A percentile compares a stretch with the other conserved stretches of the same genome.
Conservation (phyloP, 768 basidiomycete genomes). For the Termitomyces sp. region DNA sequence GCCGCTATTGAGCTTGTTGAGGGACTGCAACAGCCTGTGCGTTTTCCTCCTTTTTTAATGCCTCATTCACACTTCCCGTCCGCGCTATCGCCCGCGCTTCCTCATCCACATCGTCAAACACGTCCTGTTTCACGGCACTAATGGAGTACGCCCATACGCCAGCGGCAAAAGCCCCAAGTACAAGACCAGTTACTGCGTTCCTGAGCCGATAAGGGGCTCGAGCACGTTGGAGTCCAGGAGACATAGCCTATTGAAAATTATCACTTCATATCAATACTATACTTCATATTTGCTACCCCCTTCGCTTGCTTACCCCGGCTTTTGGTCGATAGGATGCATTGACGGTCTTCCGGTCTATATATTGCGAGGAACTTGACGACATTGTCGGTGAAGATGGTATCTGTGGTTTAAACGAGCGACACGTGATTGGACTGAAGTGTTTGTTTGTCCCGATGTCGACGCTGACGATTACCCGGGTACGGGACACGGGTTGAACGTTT, state of each 20-base stretch:
- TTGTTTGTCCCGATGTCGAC: too few relatives aligned
- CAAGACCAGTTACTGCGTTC: slow-evolving; percentile 75
- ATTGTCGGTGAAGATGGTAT: background rate
- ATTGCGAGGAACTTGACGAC: slow-evolving; percentile 23
- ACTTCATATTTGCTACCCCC: background rate
- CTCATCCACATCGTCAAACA: slow-evolving; percentile 83
- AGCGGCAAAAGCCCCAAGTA: slow-evolving; percentile 67
- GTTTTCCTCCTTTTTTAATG: slow-evolving; percentile 21
- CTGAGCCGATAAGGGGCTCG: slow-evolving; percentile 75
- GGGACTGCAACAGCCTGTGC: slow-evolving; percentile 6
- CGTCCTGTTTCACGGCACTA: slow-evolving; percentile 89
- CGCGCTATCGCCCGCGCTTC: slow-evolving; percentile 57
- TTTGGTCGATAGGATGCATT: slow-evolving; percentile 47
- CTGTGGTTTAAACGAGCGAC: background rate
- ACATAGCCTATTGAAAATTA: slow-evolving; percentile 57
- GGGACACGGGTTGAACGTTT: background rate
- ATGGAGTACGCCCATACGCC: slow-evolving; percentile 93
- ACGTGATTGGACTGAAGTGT: slow-evolving; percentile 10
- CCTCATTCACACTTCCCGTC: slow-evolving; percentile 23
- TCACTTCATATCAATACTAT: background rate
- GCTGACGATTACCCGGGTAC: slow-evolving; percentile 1
- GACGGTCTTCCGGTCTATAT: slow-evolving; percentile 39
- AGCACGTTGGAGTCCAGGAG: slow-evolving; percentile 82
- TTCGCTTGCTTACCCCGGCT: slow-evolving; percentile 37
- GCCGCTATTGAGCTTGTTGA: slow-evolving; percentile 2